phyloP scores from a whole-genome alignment of 2,329 filamentous ascomycete genomes.

The Cercospora citrullina region DNA sequence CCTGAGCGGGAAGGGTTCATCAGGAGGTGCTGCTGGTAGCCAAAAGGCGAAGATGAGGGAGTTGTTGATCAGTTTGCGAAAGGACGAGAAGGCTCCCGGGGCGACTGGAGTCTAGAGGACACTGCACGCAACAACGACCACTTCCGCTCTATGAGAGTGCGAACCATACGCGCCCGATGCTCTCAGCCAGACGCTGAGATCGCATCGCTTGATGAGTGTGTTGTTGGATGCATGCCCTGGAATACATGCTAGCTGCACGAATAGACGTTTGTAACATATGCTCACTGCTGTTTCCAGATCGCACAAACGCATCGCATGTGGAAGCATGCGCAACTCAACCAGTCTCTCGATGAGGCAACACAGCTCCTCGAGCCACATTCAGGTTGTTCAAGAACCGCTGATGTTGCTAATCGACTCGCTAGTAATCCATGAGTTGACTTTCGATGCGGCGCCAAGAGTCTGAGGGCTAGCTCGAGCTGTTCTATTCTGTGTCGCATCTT shows the following conservation, averaged over 20 bases:
- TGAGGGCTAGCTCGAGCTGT: neutral
- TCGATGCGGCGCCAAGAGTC: neutral
- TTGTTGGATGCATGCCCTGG: neutral
- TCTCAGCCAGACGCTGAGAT: neutral
- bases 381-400: neutral
- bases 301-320: neutral
- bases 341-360: neutral
- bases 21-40: slow-evolving; percentile 82
- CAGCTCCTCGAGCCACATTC: neutral
- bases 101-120: slow-evolving; percentile 45
- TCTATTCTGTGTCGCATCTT: too few relatives aligned
- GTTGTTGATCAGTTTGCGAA: slow-evolving; percentile 79
- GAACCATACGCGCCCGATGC: neutral
- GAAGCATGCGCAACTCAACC: neutral
- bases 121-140: neutral
- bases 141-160: neutral
- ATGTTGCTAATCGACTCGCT: neutral
- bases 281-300: neutral
- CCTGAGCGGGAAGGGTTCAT: slow-evolving; percentile 85
- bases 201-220: neutral
- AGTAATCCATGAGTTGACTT: neutral
- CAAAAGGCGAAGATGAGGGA: slow-evolving; percentile 97
- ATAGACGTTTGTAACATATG: slow-evolving; percentile 5
- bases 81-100: slow-evolving; percentile 83
- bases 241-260: neutral